Percentiles rank a stretch among this genome's conserved stretches.
These are phyloP conservation scores for Acanthamoeba sp. DNA, from an alignment of 208 protist genomes.

Conservation along the genomic window DNA sequence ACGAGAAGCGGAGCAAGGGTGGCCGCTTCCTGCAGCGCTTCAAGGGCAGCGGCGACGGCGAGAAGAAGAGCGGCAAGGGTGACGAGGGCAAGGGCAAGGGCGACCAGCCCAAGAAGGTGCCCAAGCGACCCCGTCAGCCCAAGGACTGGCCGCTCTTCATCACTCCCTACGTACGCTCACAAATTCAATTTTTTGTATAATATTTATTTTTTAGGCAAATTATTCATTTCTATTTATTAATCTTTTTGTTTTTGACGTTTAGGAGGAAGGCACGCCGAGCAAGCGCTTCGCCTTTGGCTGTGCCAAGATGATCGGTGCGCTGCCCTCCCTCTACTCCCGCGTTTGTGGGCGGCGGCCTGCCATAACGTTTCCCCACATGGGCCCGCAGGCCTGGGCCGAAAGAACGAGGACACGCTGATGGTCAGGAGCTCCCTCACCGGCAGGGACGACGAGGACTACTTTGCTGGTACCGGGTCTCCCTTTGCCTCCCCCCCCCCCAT, in stretches of 20 bases:
- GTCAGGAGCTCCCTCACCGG: constrained; percentile 13
- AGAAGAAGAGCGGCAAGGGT: not conserved
- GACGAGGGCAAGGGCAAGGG: constrained; percentile 9
- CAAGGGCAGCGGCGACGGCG: constrained; percentile 2
- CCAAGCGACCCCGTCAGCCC: constrained; percentile 5
- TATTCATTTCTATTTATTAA: not conserved
- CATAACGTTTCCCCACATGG: too few relatives aligned
- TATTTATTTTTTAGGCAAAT: not conserved
- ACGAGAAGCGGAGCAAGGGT: constrained; percentile 38
- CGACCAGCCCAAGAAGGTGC: constrained; percentile 28
- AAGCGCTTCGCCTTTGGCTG: constrained; percentile 23
- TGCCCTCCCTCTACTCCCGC: too few relatives aligned
- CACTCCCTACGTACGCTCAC: constrained; percentile 4
- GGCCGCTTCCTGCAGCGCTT: constrained; percentile 41
- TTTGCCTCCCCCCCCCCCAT: not conserved
- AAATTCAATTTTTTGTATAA: not conserved
- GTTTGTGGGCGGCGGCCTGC: too few relatives aligned
- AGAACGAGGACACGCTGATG: constrained; percentile 70
- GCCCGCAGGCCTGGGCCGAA: constrained; percentile 44
- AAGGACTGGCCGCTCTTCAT: constrained; percentile 58
- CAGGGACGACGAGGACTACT: constrained; percentile 67
- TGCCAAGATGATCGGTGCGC: constrained; percentile 66
- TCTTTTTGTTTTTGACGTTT: not conserved
- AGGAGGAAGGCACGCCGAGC: constrained; percentile 44
- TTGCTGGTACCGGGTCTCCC: not conserved